Evolutionary conservation across 2,329 filamentous ascomycete genomes (phyloP).

Genomic region (Corinectria fuckeliana): DNA sequence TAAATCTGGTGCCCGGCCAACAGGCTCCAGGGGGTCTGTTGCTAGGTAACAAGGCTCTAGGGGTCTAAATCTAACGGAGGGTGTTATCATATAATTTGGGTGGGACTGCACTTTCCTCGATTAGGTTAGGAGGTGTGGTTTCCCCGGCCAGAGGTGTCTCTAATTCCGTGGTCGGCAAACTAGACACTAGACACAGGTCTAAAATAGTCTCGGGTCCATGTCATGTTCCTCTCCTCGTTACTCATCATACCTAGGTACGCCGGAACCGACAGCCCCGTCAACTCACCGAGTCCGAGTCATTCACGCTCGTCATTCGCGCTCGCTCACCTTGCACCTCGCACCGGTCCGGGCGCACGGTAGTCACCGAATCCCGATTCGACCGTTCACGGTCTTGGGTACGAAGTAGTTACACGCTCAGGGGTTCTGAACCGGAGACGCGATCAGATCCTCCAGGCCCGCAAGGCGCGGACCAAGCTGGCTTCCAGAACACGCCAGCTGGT

Average conservation of each 20-base stretch:
- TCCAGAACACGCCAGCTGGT: constrained; percentile 1
- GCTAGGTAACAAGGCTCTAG: too few relatives aligned
- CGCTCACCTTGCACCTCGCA: background rate
- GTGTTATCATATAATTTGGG: too few relatives aligned
- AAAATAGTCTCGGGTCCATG: background rate
- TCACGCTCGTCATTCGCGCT: background rate
- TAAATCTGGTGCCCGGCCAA: too few relatives aligned
- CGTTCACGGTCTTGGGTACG: background rate
- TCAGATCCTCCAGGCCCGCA: background rate
- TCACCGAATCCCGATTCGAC: constrained; percentile 5
- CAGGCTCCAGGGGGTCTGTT: too few relatives aligned
- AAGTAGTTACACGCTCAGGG: constrained; percentile 3
- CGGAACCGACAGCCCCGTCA: background rate
- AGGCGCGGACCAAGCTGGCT: background rate
- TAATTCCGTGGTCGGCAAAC: too few relatives aligned
- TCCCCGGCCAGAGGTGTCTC: too few relatives aligned
- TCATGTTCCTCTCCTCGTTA: background rate
- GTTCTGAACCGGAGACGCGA: background rate
- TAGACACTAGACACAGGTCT: background rate
- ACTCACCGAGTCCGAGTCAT: background rate
- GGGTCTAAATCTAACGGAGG: too few relatives aligned
- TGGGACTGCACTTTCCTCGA: too few relatives aligned
- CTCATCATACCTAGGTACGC: background rate
- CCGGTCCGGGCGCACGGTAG: background rate
- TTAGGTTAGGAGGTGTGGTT: too few relatives aligned